Evolutionary conservation across 176 grass and related monocot genomes (phyloP), one percentile per base, ranked within the genome.

Genomic region (Carex littledalei): DNA sequence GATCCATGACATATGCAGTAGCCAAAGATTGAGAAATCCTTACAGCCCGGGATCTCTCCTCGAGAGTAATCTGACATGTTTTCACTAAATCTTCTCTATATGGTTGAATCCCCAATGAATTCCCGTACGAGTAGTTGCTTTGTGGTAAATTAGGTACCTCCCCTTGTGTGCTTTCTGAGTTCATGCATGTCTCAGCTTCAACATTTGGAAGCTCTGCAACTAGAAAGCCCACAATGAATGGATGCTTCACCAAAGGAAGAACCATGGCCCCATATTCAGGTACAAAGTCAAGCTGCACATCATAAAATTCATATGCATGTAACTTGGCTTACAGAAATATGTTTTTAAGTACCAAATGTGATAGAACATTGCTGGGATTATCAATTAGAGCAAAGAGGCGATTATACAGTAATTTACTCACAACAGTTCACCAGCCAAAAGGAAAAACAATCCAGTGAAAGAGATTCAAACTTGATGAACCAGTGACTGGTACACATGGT

Each of bases 1-100:
- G 93, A 86, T 95, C 93, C 91, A 95, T 95, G 75, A 95, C 90
- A 89, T 92, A 92, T 78, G 93, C 93, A 84, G 87, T 90, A 32
- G 93, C 93, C 60, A 95, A 86, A 67, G 89, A 91, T 86, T 79
- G 82, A 86, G 90, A 92, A 88, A 95, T 92, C 74, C 81, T 85
- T 82, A 92, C 81, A 78, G 90, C 87, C 24, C 66, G 86, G 39
- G 91, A 86, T 90, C 61, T 92, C 86, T 90, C 80, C 90, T 92
- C 83, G 72, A 17, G 84, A 85, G 84, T 70, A 26, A 92, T 80
- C 35, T 86, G 85, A 67, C 72, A 86, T 89, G 26, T 63, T 76
- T 92, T 89, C 37, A 68, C 60, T 22, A 88, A 29, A 86, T 91
- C 89, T 79, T 90, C 89, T 88, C 80, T 67, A 61, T 78, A 91